phyloP scores from a whole-genome alignment of 805 yeast genomes.

The Pichia phayaonensis region DNA sequence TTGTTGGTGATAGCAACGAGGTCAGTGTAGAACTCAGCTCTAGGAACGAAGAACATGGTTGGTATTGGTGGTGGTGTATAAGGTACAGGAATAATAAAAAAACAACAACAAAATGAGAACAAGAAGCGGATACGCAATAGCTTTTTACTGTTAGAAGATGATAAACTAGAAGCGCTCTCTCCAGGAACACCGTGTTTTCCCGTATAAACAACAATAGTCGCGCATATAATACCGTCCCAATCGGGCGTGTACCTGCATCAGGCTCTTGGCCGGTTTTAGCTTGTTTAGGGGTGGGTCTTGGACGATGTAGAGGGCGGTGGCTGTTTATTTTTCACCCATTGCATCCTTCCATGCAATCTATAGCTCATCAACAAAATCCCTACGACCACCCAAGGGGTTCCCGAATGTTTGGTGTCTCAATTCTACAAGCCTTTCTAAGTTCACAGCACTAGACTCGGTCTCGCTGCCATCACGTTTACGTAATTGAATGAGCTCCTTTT shows the following conservation, averaged over 20 bases:
- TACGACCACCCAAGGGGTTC: conserved; percentile 63
- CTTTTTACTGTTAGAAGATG: not conserved
- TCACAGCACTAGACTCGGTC: not conserved
- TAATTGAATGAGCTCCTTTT: conserved; percentile 18
- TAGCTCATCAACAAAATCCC: conserved; percentile 32
- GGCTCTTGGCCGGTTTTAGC: not conserved
- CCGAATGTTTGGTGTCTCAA: conserved; percentile 67
- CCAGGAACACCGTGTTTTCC: not conserved
- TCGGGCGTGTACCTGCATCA: not conserved
- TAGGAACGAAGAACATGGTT: not conserved
- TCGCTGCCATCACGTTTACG: conserved; percentile 11
- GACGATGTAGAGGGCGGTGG: too few species aligned
- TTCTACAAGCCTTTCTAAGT: conserved; percentile 24
- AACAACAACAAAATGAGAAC: not conserved
- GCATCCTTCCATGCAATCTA: too few species aligned
- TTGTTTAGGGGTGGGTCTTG: too few species aligned
- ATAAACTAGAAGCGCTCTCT: not conserved
- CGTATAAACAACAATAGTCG: not conserved
- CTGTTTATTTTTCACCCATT: not conserved
- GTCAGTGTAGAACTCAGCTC: conserved; percentile 9
- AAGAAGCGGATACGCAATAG: not conserved
- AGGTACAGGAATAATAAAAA: not conserved
- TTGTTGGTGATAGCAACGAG: conserved; percentile 6
- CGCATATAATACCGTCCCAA: too few species aligned
- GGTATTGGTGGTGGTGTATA: not conserved